These are phyloP conservation scores for Chloris gayana DNA, from an alignment of 176 grass and related monocot genomes.

Conservation along the genomic window DNA sequence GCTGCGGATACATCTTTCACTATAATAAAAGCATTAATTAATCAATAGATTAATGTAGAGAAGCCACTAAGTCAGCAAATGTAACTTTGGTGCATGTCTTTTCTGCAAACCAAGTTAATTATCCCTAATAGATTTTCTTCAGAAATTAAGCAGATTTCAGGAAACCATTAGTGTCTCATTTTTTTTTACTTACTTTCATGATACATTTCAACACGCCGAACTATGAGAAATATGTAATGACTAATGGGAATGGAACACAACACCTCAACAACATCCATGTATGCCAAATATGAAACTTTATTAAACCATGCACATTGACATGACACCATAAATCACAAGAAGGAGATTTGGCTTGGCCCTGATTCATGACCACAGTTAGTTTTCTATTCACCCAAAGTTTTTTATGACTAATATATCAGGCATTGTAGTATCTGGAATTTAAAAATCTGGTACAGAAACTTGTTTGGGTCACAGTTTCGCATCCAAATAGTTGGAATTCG, in stretches of 20 bases:
- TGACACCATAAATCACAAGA: not conserved
- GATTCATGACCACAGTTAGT: not conserved
- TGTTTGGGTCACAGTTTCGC: not conserved
- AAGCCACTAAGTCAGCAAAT: not conserved
- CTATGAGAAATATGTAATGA: not conserved
- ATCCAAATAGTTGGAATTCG: not conserved
- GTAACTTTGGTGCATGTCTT: not conserved
- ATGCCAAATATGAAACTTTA: not conserved
- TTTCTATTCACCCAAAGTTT: not conserved
- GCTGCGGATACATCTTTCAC: too few relatives aligned
- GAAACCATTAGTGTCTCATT: not conserved
- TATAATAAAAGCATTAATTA: too few relatives aligned
- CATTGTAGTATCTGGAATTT: not conserved
- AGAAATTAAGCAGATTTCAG: not conserved
- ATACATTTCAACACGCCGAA: not conserved
- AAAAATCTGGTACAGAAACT: not conserved
- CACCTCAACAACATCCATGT: not conserved
- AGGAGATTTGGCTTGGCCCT: not conserved
- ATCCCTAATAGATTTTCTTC: not conserved
- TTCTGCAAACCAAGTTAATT: not conserved
- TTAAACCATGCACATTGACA: not conserved
- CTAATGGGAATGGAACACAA: not conserved
- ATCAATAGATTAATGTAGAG: not conserved
- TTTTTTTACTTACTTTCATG: not conserved
- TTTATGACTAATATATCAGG: not conserved